Evolutionary conservation across 1,139 yeast species (phyloP), one percentile per base, ranked within the genome.

Genomic region (Taphrina communis): DNA sequence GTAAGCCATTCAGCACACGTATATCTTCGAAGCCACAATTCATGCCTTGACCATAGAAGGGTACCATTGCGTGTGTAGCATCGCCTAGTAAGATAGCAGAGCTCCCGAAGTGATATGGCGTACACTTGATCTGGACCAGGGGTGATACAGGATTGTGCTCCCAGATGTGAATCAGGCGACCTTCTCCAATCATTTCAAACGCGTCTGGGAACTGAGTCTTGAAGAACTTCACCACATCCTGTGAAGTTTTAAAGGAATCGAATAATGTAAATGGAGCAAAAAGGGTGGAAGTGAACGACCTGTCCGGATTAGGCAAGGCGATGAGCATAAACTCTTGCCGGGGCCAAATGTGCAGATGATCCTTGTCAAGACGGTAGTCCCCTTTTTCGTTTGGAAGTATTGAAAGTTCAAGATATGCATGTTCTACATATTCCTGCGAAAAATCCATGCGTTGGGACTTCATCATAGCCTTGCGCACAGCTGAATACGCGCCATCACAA

Each of bases 1-100:
- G 38, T 8, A 63, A 9, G 38, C 21, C 31, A 36, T 63, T 63
- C 35, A 93, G 80, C 0, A 88, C 85, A 66, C 87, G 82, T 12
- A 92, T 92, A 75, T 93, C 97, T 77, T 93, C 97, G 76, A 93
- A 89, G 0, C 98, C 98, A 76, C 97, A 90, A 77, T 93, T 93
- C 95, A 93, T 89, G 2, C 98, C 98, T 77, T 93, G 98, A 7
- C 97, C 97, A 75, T 92, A 93, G 76, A 93, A 93, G 14, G 98
- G 98, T 4, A 93, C 97, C 97, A 92, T 92, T 17, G 95, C 87
- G 78, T 93, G 98, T 0, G 97, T 96, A 0, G 97, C 97, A 77
- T 93, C 97, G 3, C 97, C 97, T 46, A 93, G 80, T 6, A 93
- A 80, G 14, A 93, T 80, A 17, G 88, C 87, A 70, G 85, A 84